These are phyloP conservation scores for Sporisorium exsertum DNA, from an alignment of 1,284 basidiomycete genomes.

Conservation along the genomic window DNA sequence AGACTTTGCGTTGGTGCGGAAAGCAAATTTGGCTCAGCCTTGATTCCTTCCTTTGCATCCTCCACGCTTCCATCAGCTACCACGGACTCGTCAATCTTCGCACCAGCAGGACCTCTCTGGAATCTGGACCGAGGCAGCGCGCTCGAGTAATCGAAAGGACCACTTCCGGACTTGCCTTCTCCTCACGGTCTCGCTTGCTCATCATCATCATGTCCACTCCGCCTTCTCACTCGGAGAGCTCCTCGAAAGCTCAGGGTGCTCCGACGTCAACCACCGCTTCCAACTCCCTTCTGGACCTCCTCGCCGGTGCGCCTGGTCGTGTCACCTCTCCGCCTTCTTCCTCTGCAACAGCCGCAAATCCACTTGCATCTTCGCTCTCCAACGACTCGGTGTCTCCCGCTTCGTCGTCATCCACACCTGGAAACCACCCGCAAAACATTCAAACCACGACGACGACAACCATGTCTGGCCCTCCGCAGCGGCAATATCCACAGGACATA, in stretches of 20 bases:
- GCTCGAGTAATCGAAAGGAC: not conserved
- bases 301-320: constrained; percentile 38
- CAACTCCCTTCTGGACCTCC: constrained; percentile 42
- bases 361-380: not conserved
- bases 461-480: constrained; percentile 7
- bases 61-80: not conserved
- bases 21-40: not conserved
- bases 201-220: constrained; percentile 16
- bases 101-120: no score
- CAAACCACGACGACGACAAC: not conserved
- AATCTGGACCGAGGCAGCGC: not conserved
- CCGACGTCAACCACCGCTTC: constrained; percentile 15
- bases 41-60: not conserved
- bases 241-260: not conserved
- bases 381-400: not conserved
- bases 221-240: constrained; percentile 1
- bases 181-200: not conserved
- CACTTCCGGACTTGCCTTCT: not conserved
- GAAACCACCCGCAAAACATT: not conserved
- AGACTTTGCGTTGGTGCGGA: not conserved
- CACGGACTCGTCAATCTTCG: no score
- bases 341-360: not conserved
- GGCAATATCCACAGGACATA: constrained; percentile 16
- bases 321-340: constrained; percentile 29
- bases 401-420: not conserved